A percentile compares a stretch with the other conserved stretches of the same genome.
Conservation (phyloP, 2,329 filamentous ascomycete species). For the Penicillium sp. region DNA sequence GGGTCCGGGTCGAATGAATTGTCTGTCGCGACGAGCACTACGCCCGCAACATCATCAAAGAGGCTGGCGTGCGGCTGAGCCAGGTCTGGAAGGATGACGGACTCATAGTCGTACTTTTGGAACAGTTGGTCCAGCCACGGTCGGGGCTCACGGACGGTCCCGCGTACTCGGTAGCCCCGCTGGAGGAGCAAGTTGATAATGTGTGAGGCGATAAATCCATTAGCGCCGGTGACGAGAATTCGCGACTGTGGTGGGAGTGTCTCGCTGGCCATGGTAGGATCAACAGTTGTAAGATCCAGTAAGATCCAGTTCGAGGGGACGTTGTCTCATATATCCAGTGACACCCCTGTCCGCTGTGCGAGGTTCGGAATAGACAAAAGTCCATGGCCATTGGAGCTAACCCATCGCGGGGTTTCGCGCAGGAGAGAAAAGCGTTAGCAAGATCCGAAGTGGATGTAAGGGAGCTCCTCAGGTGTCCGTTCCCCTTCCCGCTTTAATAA, state of each 20-base stretch:
- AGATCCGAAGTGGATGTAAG: slow-evolving; percentile 9
- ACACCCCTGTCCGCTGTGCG: not conserved
- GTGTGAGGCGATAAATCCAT: not conserved
- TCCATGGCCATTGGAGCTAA: not conserved
- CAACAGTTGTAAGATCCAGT: not conserved
- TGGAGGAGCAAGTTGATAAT: not conserved
- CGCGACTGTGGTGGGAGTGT: not conserved
- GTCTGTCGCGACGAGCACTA: not conserved
- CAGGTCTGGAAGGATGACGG: not conserved
- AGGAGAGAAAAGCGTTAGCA: not conserved
- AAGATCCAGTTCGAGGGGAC: not conserved
- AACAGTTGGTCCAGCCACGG: not conserved
- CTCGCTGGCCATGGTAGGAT: not conserved
- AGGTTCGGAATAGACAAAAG: not conserved
- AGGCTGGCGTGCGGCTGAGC: not conserved
- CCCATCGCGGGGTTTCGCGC: not conserved
- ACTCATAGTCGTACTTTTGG: slow-evolving; percentile 5
- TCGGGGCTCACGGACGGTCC: not conserved
- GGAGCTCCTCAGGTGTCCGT: slow-evolving; percentile 3
- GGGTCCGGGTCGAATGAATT: not conserved
- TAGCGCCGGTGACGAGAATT: not conserved
- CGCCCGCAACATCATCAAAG: not conserved
- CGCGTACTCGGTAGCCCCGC: slow-evolving; percentile 5
- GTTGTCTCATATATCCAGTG: not conserved
- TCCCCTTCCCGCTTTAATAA: slow-evolving; percentile 9